Evolutionary conservation across 768 basidiomycete species (phyloP), one percentile per base, ranked within the genome.

Genomic region (Pleurotus pulmonarius): DNA sequence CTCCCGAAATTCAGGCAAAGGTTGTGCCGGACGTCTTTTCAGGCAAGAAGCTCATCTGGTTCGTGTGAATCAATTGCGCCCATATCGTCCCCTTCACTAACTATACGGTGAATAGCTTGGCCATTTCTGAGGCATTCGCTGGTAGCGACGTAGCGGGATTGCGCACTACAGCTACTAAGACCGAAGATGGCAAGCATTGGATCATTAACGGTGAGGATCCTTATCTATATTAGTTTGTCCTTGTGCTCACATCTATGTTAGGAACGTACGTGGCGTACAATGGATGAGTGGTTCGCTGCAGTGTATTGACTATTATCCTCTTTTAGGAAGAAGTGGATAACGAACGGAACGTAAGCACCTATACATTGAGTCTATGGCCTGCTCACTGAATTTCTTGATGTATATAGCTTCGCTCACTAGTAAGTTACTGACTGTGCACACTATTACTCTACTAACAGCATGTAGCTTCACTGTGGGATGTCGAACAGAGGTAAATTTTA

Each of bases 51-150:
- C 88, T 87, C 67, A 92, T 97, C 58, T 88, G 83, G 51, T 34
- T 34, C 29, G 29, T 53, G 51, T 24, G 39, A 53, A 41, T 41
- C 38, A n/a, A 7, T 26, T 24, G 12, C 20, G 20, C 4, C 3
- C 16, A 16, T 8, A 20, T 38, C 12, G 34, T 13, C 16, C 38
- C 22, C 8, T 22, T 7, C 4, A 38, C 20, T 41, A 11, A 20
- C 18, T n/a, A 39, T 39, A 3, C 16, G 16, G 13, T 4, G n/a
- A 37, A 39, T 15, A 53, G 51, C 56, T 72, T 96, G 29, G 94
- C 93, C 43, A 91, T 96, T 60, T 88, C 88, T 9, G 94, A 96
- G 70, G 92, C 93, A 2, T 89, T 89, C 56, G 92, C 92, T 8
- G 92, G 88, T 40, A 87, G 85, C 61, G 93, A 95, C 67, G 92